A percentile compares a stretch with the other conserved stretches of the same genome.
Evolutionary conservation across 2,329 filamentous ascomycete genomes (phyloP).

Genomic region (Chaetomiaceae sp.): DNA sequence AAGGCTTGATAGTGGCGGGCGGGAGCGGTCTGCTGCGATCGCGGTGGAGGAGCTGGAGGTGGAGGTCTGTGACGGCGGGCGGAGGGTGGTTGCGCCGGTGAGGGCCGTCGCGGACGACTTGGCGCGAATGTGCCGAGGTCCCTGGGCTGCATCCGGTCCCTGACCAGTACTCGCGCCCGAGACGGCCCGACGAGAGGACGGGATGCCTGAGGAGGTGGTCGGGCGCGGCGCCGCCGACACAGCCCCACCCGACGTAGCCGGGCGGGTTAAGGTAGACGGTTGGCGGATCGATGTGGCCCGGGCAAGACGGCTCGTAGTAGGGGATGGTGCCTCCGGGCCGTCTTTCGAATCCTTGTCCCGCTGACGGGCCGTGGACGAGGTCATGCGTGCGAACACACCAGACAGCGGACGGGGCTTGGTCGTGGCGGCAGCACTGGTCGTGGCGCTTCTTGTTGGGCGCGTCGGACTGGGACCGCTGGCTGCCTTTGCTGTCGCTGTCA

Average conservation of each 20-base stretch:
- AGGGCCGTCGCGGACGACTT: slow-evolving; percentile 39
- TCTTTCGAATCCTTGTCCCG: slow-evolving; percentile 4
- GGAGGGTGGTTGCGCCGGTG: slow-evolving; percentile 36
- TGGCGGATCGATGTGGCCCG: slow-evolving; percentile 11
- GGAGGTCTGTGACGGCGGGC: slow-evolving; percentile 28
- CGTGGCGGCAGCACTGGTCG: slow-evolving; percentile 24
- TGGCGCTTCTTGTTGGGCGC: slow-evolving; percentile 7
- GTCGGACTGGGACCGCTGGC: neutral
- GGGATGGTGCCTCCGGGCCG: neutral
- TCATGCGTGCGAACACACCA: slow-evolving; percentile 22
- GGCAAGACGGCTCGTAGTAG: neutral
- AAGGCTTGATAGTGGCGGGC: slow-evolving; percentile 18
- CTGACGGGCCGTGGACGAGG: slow-evolving; percentile 8
- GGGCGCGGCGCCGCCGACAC: slow-evolving; percentile 12
- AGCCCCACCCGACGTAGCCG: neutral
- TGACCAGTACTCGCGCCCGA: slow-evolving; percentile 13
- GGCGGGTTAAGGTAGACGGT: slow-evolving; percentile 7
- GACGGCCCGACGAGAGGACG: slow-evolving; percentile 11
- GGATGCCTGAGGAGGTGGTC: slow-evolving; percentile 28
- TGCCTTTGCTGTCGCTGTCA: too few relatives aligned
- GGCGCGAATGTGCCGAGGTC: slow-evolving; percentile 34
- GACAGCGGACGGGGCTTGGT: slow-evolving; percentile 20
- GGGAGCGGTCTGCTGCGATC: slow-evolving; percentile 11
- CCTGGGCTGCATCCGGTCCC: too few relatives aligned
- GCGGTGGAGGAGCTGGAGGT: slow-evolving; percentile 16